Percentiles rank a stretch among this genome's conserved stretches.
Conservation (phyloP, 768 basidiomycete genomes). For the Holtermannia corniformis region DNA sequence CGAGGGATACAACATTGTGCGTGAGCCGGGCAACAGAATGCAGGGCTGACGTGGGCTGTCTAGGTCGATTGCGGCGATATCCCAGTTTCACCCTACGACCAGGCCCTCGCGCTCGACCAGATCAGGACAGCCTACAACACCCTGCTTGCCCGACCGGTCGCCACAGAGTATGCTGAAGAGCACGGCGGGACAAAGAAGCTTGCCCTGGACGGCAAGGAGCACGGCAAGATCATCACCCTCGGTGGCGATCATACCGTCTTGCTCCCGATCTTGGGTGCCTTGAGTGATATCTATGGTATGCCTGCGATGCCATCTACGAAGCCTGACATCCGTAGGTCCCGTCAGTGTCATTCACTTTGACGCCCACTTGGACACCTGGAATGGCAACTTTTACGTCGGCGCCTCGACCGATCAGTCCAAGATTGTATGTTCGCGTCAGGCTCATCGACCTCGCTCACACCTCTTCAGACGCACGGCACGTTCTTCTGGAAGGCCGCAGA, state of each 20-base stretch:
- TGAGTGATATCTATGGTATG: slow-evolving; percentile 58
- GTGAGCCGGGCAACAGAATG: not conserved
- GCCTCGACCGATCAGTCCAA: slow-evolving; percentile 47
- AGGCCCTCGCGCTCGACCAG: slow-evolving; percentile 71
- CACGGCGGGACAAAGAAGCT: slow-evolving; percentile 1
- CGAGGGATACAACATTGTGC: slow-evolving; percentile 14
- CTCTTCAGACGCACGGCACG: slow-evolving; percentile 64
- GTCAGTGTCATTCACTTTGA: slow-evolving; percentile 59
- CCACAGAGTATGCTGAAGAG: slow-evolving; percentile 3
- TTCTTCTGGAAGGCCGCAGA: slow-evolving; percentile 69
- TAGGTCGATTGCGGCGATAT: slow-evolving; percentile 76
- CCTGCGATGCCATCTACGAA: not conserved
- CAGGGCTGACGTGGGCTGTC: not conserved
- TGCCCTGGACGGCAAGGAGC: slow-evolving; percentile 49
- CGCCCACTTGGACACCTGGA: slow-evolving; percentile 61
- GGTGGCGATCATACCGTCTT: slow-evolving; percentile 84
- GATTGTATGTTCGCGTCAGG: slow-evolving; percentile 32
- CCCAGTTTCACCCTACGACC: slow-evolving; percentile 68
- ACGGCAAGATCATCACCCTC: slow-evolving; percentile 66
- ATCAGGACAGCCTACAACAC: slow-evolving; percentile 75
- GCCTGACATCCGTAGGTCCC: slow-evolving; percentile 42
- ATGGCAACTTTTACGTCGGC: slow-evolving; percentile 42
- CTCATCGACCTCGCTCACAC: not conserved
- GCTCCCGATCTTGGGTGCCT: slow-evolving; percentile 63
- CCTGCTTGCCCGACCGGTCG: slow-evolving; percentile 52